A percentile compares a stretch with the other conserved stretches of the same genome.
Conservation (phyloP, 2,329 filamentous ascomycete species). For the Karstenula rhodostoma region DNA sequence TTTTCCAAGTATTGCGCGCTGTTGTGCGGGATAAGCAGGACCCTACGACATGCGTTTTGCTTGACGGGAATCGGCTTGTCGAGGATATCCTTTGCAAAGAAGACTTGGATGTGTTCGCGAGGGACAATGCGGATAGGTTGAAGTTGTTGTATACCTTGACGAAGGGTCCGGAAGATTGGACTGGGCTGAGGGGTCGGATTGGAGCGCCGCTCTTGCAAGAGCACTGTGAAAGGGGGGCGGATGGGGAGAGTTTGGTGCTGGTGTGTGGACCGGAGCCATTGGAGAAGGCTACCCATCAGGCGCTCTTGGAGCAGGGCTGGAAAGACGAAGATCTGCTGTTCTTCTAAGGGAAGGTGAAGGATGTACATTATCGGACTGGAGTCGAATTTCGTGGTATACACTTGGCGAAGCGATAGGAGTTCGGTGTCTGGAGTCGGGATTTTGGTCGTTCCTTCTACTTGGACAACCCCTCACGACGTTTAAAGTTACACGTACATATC, state of each 20-base stretch:
- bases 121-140: constrained; percentile 64
- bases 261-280: constrained; percentile 81
- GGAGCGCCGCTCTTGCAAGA: constrained; percentile 67
- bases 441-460: neutral
- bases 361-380: neutral
- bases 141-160: constrained; percentile 75
- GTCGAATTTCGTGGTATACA: neutral
- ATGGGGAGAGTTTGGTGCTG: constrained; percentile 68
- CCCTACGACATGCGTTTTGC: constrained; percentile 71
- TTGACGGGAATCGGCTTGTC: constrained; percentile 79
- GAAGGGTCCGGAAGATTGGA: constrained; percentile 70
- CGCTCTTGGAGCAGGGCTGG: constrained; percentile 72
- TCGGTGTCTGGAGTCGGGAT: neutral
- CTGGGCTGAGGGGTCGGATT: constrained; percentile 73
- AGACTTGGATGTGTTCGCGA: constrained; percentile 73
- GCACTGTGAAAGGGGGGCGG: constrained; percentile 59
- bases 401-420: neutral
- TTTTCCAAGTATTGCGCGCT: constrained; percentile 82
- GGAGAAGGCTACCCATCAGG: constrained; percentile 70
- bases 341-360: constrained; percentile 61
- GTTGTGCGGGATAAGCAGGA: constrained; percentile 72
- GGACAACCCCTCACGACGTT: neutral
- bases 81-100: constrained; percentile 83
- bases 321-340: constrained; percentile 75
- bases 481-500: too few relatives aligned